phyloP scores from a whole-genome alignment of 352 stramenopile species.

The Phytophthora fragariae region DNA sequence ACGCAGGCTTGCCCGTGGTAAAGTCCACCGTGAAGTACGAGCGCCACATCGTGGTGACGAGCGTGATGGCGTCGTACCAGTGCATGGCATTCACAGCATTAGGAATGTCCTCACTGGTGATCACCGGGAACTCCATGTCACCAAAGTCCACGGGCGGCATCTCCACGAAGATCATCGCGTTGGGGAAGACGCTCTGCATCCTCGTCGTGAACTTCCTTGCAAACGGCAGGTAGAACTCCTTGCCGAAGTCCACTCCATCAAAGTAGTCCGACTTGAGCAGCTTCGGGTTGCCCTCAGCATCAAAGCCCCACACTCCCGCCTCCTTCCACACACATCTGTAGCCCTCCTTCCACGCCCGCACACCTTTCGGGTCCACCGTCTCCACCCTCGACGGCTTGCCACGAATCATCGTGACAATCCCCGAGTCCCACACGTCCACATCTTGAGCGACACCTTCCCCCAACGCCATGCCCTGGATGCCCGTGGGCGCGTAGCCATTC shows the following conservation, averaged over 20 bases:
- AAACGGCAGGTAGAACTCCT: conserved; percentile 82
- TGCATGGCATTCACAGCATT: conserved; percentile 85
- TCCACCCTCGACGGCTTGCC: conserved; percentile 50
- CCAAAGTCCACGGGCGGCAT: conserved; percentile 74
- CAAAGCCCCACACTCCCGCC: conserved; percentile 71
- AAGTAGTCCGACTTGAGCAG: conserved; percentile 76
- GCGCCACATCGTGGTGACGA: conserved; percentile 74
- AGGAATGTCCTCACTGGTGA: conserved; percentile 53
- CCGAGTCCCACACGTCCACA: conserved; percentile 69
- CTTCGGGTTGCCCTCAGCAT: conserved; percentile 37
- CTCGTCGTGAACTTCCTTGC: conserved; percentile 52
- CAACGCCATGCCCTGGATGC: conserved; percentile 80
- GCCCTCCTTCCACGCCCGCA: conserved; percentile 68
- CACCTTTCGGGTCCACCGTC: conserved; percentile 54
- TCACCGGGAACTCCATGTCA: conserved; percentile 58
- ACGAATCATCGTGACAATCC: conserved; percentile 63
- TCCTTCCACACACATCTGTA: conserved; percentile 78
- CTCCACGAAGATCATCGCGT: conserved; percentile 81
- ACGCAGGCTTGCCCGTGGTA: conserved; percentile 56
- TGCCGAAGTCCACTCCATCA: conserved; percentile 63
- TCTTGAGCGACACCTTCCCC: conserved; percentile 63
- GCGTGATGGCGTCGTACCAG: conserved; percentile 90
- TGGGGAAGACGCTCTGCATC: conserved; percentile 61
- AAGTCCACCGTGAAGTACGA: conserved; percentile 80
- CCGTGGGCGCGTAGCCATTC: conserved; percentile 69